Conservation (phyloP, 2,329 filamentous ascomycete genomes). For the Diaporthe citriasiana region DNA sequence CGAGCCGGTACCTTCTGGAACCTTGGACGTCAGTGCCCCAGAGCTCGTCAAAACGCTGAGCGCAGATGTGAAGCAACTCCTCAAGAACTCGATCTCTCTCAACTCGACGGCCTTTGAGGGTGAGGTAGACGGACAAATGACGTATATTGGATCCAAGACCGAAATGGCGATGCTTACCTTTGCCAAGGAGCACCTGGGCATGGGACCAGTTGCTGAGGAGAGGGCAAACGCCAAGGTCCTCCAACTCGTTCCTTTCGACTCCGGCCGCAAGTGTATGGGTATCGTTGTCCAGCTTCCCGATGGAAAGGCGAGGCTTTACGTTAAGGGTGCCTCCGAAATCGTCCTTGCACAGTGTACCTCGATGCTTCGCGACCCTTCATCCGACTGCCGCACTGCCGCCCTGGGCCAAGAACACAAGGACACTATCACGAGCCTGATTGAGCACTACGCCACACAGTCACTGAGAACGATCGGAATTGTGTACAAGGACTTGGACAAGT, state of each 20-base stretch:
- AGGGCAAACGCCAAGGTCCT: slow-evolving; percentile 67
- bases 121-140: slow-evolving; percentile 74
- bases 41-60: slow-evolving; percentile 64
- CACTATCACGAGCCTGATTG: slow-evolving; percentile 76
- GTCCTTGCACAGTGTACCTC: slow-evolving; percentile 69
- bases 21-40: slow-evolving; percentile 56
- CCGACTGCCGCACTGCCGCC: slow-evolving; percentile 56
- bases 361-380: slow-evolving; percentile 64
- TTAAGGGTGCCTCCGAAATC: slow-evolving; percentile 77
- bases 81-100: slow-evolving; percentile 72
- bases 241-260: slow-evolving; percentile 83
- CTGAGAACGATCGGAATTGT: slow-evolving; percentile 87
- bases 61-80: slow-evolving; percentile 63
- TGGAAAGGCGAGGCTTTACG: slow-evolving; percentile 68
- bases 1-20: slow-evolving; percentile 35
- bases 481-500: slow-evolving; percentile 86
- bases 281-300: slow-evolving; percentile 66
- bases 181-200: slow-evolving; percentile 75
- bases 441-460: slow-evolving; percentile 82
- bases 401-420: slow-evolving; percentile 68
- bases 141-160: slow-evolving; percentile 83
- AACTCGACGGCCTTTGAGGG: slow-evolving; percentile 85
- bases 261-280: slow-evolving; percentile 80
- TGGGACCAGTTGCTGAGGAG: slow-evolving; percentile 75
- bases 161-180: slow-evolving; percentile 81